Conservation (phyloP, 169 alveolate genomes). For the Eimeria maxima region DNA sequence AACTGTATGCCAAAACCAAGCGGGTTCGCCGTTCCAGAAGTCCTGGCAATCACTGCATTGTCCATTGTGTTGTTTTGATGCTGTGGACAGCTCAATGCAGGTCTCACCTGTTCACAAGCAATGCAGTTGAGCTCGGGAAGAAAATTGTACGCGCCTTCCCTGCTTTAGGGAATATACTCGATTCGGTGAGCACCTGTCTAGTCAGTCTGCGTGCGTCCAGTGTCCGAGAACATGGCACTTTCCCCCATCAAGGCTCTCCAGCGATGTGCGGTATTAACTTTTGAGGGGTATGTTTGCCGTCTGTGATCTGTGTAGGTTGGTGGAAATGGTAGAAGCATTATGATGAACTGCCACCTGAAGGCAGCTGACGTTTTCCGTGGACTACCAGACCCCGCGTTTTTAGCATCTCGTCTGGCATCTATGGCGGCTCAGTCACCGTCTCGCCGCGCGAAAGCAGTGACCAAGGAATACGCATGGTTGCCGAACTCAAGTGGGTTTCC, state of each 20-base stretch:
- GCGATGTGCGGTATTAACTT: neutral
- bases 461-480: slow-evolving; percentile 43
- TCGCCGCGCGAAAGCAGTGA: slow-evolving; percentile 65
- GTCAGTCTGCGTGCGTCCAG: neutral
- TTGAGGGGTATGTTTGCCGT: neutral
- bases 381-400: slow-evolving; percentile 40
- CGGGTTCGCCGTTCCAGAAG: neutral
- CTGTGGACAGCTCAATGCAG: slow-evolving; percentile 54
- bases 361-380: slow-evolving; percentile 24
- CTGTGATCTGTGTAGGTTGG: neutral
- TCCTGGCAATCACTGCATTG: neutral
- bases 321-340: neutral
- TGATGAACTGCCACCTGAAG: slow-evolving; percentile 4
- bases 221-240: neutral
- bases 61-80: neutral
- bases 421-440: slow-evolving; percentile 76
- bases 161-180: slow-evolving; percentile 3
- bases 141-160: slow-evolving; percentile 47
- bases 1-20: neutral
- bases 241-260: neutral
- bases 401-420: slow-evolving; percentile 60
- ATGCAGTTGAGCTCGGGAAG: slow-evolving; percentile 51
- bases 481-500: neutral
- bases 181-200: slow-evolving; percentile 15
- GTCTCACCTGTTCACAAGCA: slow-evolving; percentile 50